Percentiles rank a stretch among this genome's conserved stretches.
These are phyloP conservation scores for Dictyophora rubrovolvata DNA, from an alignment of 768 basidiomycete genomes.

Conservation along the genomic window DNA sequence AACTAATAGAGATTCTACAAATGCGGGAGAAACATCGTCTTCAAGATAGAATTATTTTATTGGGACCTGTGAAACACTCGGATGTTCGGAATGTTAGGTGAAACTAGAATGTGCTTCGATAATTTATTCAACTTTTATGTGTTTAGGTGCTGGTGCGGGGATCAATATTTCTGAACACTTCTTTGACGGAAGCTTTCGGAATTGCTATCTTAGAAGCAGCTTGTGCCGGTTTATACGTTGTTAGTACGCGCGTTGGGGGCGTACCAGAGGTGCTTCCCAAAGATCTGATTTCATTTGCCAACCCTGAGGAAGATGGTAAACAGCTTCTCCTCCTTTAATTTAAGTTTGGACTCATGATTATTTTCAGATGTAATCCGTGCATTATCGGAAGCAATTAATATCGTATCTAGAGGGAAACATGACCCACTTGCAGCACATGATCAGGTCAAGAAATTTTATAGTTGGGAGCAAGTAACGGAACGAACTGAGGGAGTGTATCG, in stretches of 20 bases:
- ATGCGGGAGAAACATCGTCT: slow-evolving; percentile 87
- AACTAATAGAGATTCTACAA: slow-evolving; percentile 87
- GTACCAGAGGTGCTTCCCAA: slow-evolving; percentile 90
- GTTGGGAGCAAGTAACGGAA: slow-evolving; percentile 69
- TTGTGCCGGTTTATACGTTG: slow-evolving; percentile 87
- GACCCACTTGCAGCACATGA: slow-evolving; percentile 70
- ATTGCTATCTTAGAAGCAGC: slow-evolving; percentile 98
- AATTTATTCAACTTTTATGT: neutral
- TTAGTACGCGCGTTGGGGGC: slow-evolving; percentile 89
- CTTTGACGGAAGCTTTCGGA: slow-evolving; percentile 92
- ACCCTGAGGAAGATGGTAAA: slow-evolving; percentile 85
- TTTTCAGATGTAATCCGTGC: slow-evolving; percentile 72
- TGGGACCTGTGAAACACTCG: slow-evolving; percentile 70
- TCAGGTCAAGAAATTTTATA: slow-evolving; percentile 74
- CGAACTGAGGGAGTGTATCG: slow-evolving; percentile 81
- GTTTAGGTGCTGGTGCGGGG: slow-evolving; percentile 83
- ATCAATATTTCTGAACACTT: slow-evolving; percentile 90
- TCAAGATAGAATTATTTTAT: slow-evolving; percentile 84
- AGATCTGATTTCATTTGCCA: slow-evolving; percentile 93
- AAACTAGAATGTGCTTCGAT: neutral
- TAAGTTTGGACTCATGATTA: neutral
- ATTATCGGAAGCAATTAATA: slow-evolving; percentile 66
- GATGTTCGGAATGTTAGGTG: slow-evolving; percentile 70
- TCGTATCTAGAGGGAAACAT: slow-evolving; percentile 56
- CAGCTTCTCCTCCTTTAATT: neutral